Percentiles rank a stretch among this genome's conserved stretches.
These are phyloP conservation scores for Cercospora sp. DNA, from an alignment of 2,329 filamentous ascomycete species.

Conservation along the genomic window DNA sequence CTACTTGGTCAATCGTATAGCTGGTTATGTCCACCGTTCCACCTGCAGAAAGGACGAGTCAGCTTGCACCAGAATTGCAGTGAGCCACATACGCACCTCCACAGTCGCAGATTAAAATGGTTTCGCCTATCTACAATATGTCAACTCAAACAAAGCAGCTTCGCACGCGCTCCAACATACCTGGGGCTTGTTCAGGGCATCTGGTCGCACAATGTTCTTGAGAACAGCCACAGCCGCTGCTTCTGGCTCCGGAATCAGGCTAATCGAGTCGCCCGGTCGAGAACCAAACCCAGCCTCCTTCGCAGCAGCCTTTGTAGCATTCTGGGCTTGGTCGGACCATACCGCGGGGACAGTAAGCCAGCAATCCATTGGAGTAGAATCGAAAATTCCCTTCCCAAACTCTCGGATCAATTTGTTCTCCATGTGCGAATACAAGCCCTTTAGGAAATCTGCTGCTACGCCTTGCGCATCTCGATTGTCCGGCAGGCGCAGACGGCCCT, in stretches of 20 bases:
- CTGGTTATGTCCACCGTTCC: constrained; percentile 24
- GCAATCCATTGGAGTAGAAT: constrained; percentile 27
- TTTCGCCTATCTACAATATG: constrained; percentile 12
- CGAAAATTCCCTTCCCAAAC: constrained; percentile 15
- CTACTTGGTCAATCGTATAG: constrained; percentile 15
- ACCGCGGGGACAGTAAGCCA: constrained; percentile 35
- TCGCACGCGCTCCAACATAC: background rate
- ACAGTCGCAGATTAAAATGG: constrained; percentile 23
- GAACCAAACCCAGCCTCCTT: constrained; percentile 26
- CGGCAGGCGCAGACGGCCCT: constrained; percentile 19
- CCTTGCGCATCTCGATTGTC: constrained; percentile 6
- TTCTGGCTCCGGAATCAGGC: constrained; percentile 33
- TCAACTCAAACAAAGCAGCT: background rate
- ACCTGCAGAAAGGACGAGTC: background rate
- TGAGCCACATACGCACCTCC: constrained; percentile 6
- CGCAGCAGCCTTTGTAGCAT: constrained; percentile 26
- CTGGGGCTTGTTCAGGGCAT: constrained; percentile 9
- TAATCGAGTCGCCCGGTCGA: constrained; percentile 24
- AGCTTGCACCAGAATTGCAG: background rate
- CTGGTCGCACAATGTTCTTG: constrained; percentile 16
- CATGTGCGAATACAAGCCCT: constrained; percentile 16
- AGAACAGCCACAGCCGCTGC: constrained; percentile 24
- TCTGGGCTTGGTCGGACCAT: constrained; percentile 32
- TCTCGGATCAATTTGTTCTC: constrained; percentile 11
- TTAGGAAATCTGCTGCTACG: constrained; percentile 17